phyloP scores from a whole-genome alignment of 2,329 filamentous ascomycete species.

The Harringtonia aguacate region DNA sequence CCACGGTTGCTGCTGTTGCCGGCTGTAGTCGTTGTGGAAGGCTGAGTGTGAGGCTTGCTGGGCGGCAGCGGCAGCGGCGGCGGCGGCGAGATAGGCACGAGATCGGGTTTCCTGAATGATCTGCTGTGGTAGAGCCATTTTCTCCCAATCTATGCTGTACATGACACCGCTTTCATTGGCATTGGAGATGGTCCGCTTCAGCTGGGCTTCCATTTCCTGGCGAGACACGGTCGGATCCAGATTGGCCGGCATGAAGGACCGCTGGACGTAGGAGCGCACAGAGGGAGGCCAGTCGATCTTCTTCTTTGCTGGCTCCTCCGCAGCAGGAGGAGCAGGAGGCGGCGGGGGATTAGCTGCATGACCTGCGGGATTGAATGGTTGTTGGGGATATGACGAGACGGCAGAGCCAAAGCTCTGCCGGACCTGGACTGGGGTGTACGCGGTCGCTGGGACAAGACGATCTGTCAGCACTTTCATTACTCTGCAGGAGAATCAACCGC shows the following conservation, averaged over 20 bases:
- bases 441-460: conserved; percentile 19
- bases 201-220: conserved; percentile 68
- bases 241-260: conserved; percentile 72
- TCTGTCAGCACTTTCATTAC: neutral
- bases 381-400: conserved; percentile 16
- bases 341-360: conserved; percentile 13
- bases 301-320: conserved; percentile 19
- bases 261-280: conserved; percentile 82
- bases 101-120: conserved; percentile 63
- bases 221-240: conserved; percentile 50
- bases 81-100: conserved; percentile 10
- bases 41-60: neutral
- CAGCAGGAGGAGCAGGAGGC: conserved; percentile 2
- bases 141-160: conserved; percentile 70
- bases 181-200: conserved; percentile 76
- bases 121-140: conserved; percentile 73
- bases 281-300: conserved; percentile 71
- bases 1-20: neutral
- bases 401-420: conserved; percentile 23
- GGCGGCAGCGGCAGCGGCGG: conserved; percentile 6
- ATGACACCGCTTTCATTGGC: conserved; percentile 67
- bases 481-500: no score
- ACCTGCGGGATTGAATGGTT: conserved; percentile 6
- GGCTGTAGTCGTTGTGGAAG: conserved; percentile 1
- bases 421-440: conserved; percentile 33